These are phyloP conservation scores for Alliaria petiolata DNA, from an alignment of 345 rosid species.

Conservation along the genomic window DNA sequence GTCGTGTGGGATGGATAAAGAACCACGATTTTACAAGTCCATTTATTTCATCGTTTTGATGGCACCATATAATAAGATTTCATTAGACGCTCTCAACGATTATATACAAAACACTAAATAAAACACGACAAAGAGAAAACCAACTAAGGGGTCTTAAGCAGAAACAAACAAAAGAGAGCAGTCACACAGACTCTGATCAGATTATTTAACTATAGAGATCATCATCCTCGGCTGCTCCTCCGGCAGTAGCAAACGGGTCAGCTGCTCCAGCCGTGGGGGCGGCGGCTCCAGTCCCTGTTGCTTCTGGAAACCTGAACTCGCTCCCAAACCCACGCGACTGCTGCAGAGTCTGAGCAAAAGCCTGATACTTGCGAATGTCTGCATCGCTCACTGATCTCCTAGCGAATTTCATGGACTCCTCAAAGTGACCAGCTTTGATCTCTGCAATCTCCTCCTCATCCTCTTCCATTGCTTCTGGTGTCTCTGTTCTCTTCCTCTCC, in stretches of 20 bases:
- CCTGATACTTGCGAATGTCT: slow-evolving; percentile 34
- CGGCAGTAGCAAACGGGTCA: slow-evolving; percentile 26
- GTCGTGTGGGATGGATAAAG: too few relatives aligned
- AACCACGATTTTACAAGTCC: too few relatives aligned
- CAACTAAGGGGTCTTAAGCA: neutral
- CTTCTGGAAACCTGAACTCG: slow-evolving; percentile 30
- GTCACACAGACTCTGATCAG: neutral
- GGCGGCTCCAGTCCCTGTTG: slow-evolving; percentile 37
- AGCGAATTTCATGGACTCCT: slow-evolving; percentile 32
- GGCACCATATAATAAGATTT: too few relatives aligned
- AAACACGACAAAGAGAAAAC: neutral
- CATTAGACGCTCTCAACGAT: too few relatives aligned
- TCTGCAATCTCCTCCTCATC: slow-evolving; percentile 50
- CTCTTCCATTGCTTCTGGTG: slow-evolving; percentile 41
- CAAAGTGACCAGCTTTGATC: slow-evolving; percentile 33
- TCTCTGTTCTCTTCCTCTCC: slow-evolving; percentile 28
- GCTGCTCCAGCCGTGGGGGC: neutral
- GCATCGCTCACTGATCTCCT: slow-evolving; percentile 35
- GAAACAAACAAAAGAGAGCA: neutral
- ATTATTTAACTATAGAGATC: slow-evolving; percentile 28
- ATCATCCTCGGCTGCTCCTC: slow-evolving; percentile 29
- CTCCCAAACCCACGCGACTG: slow-evolving; percentile 31
- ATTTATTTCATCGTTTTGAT: too few relatives aligned
- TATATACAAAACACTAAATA: slow-evolving; percentile 7
- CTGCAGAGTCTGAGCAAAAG: slow-evolving; percentile 35